Base-by-base conservation (phyloP, 2,329 filamentous ascomycete genomes). In the Fusarium annulatum region DNA sequence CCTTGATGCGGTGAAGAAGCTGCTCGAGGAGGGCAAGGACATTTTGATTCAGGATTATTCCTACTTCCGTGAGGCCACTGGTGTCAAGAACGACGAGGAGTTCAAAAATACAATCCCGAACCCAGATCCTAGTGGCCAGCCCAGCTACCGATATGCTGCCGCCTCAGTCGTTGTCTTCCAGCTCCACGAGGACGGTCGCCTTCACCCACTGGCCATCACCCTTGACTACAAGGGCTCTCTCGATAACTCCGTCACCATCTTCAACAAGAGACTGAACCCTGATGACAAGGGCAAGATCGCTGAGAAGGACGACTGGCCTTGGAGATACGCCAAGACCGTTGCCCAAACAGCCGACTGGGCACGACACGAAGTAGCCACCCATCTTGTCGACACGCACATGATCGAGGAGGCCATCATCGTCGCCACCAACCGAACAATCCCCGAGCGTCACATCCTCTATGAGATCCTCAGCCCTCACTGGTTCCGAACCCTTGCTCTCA, bases 331-430 rank as follows among this genome's bases (percentile, higher is more conserved):
- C 45, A 74, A 74, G 46, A 74, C 72, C 1, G 69, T 72, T 4
- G 72, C 72, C 0, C 72, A 74, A 30, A 71, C 72, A 0, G 72
- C 72, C 9, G 72, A 74, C 30, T 74, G 72, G 67, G 57, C 72
- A 8, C 60, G 72, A 53, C 72, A 74, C 18, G 72, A 74, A 8
- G 23, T 74, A 4, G 72, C 71, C 3, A 56, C 62, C 1, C 72
- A 71, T 16, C 72, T 74, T 15, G 67, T 74, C 6, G 72, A 74
- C 18, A 74, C 72, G 0, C 72, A 74, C 42, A 63, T 74, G 63
- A 55, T 74, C 1, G 72, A 74, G 4, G 72, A 74, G 16, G 71
- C 72, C 12, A 71, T 74, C 23, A 74, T 74, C 21, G 72, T 74
- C 4, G 71, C 71, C 1, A 71, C 72, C 4, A 69, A 74, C 58